Evolutionary conservation across 208 protist genomes (phyloP).

Genomic region (Sergeia podlipaevii): DNA sequence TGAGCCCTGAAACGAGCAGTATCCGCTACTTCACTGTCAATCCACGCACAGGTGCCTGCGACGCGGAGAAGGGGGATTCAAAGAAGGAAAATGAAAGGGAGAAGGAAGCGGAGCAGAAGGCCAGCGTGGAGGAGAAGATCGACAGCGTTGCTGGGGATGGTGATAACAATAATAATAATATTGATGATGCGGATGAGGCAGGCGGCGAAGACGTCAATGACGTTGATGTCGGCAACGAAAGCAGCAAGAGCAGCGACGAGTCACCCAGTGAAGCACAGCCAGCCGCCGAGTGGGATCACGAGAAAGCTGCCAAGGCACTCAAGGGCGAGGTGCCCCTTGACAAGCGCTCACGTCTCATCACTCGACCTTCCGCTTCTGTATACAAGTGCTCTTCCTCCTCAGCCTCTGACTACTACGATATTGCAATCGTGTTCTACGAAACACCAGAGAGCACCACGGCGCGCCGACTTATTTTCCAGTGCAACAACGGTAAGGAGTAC

Average conservation of each 20-base stretch:
- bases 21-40: slow-evolving; percentile 34
- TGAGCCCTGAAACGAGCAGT: slow-evolving; percentile 17
- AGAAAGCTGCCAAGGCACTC: slow-evolving; percentile 11
- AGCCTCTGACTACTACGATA: slow-evolving; percentile 19
- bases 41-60: neutral
- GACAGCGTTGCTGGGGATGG: neutral
- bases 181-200: too few relatives aligned
- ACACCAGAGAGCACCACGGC: slow-evolving; percentile 21
- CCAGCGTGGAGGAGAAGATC: neutral
- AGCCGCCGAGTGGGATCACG: slow-evolving; percentile 18
- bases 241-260: slow-evolving; percentile 19
- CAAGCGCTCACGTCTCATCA: slow-evolving; percentile 33
- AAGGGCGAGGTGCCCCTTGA: slow-evolving; percentile 36
- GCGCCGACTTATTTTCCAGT: slow-evolving; percentile 38
- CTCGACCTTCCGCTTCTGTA: slow-evolving; percentile 24
- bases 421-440: slow-evolving; percentile 38
- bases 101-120: neutral
- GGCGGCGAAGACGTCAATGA: too few relatives aligned
- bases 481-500: slow-evolving; percentile 20
- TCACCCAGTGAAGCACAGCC: too few relatives aligned
- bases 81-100: too few relatives aligned
- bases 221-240: too few relatives aligned
- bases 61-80: slow-evolving; percentile 1
- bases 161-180: slow-evolving; percentile 15
- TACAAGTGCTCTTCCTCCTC: slow-evolving; percentile 23